These are phyloP conservation scores for Helichrysum umbraculigerum DNA, from an alignment of 129 eudicot species.

Conservation along the genomic window DNA sequence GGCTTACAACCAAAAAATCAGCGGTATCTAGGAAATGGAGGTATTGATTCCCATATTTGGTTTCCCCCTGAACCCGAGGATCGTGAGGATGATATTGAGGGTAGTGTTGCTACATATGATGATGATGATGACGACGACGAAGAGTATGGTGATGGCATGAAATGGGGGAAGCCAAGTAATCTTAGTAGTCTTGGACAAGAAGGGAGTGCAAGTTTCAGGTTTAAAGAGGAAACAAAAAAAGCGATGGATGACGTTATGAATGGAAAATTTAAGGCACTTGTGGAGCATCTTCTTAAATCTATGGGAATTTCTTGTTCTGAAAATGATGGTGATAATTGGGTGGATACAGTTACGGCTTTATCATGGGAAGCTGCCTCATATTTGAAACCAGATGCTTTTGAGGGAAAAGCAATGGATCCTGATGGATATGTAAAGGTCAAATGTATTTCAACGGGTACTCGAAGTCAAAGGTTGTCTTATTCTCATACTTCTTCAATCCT, in stretches of 20 bases:
- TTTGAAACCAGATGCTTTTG: slow-evolving; percentile 71
- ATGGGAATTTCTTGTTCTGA: slow-evolving; percentile 46
- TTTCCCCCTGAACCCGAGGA: slow-evolving; percentile 84
- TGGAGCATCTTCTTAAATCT: slow-evolving; percentile 65
- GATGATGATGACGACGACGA: slow-evolving; percentile 63
- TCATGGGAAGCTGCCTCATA: slow-evolving; percentile 92
- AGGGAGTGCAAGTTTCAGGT: slow-evolving; percentile 49
- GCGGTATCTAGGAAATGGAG: slow-evolving; percentile 34
- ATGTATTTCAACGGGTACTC: slow-evolving; percentile 77
- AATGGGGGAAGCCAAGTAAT: slow-evolving; percentile 68
- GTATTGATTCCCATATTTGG: slow-evolving; percentile 59
- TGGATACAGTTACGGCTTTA: slow-evolving; percentile 69
- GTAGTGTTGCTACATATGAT: slow-evolving; percentile 56
- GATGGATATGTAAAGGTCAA: slow-evolving; percentile 85
- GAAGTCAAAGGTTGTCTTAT: slow-evolving; percentile 55
- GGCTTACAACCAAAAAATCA: slow-evolving; percentile 22
- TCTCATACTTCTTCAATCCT: slow-evolving; percentile 10
- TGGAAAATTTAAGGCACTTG: slow-evolving; percentile 69
- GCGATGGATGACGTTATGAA: slow-evolving; percentile 69
- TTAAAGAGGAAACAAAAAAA: slow-evolving; percentile 61
- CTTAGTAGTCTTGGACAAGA: slow-evolving; percentile 61
- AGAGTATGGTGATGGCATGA: slow-evolving; percentile 54
- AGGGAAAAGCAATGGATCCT: slow-evolving; percentile 85
- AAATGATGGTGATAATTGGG: slow-evolving; percentile 59
- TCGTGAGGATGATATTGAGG: slow-evolving; percentile 56